These are phyloP conservation scores for Anethum foeniculum DNA, from an alignment of 140 eudicot genomes.

Conservation along the genomic window DNA sequence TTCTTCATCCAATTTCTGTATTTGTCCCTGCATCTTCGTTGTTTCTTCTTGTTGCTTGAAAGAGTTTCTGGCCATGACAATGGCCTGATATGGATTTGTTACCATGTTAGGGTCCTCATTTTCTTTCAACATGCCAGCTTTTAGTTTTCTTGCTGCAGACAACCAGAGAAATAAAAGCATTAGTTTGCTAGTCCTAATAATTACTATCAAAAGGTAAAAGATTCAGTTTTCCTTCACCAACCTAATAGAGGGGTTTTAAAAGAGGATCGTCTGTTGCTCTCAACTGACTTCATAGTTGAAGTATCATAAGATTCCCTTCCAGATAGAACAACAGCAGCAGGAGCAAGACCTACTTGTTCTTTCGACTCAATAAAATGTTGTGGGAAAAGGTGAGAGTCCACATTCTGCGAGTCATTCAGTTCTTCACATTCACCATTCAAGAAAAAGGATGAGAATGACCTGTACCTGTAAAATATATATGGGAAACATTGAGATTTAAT, in stretches of 20 bases:
- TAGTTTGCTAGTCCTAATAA: not conserved
- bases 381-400: slow-evolving; percentile 86
- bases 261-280: slow-evolving; percentile 48
- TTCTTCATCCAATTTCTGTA: slow-evolving; percentile 63
- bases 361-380: slow-evolving; percentile 61
- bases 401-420: slow-evolving; percentile 69
- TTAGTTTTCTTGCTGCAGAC: slow-evolving; percentile 55
- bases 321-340: slow-evolving; percentile 85
- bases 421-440: slow-evolving; percentile 80
- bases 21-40: slow-evolving; percentile 54
- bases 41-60: slow-evolving; percentile 73
- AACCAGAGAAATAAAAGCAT: slow-evolving; percentile 7
- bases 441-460: slow-evolving; percentile 78
- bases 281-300: slow-evolving; percentile 44
- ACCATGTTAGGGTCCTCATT: slow-evolving; percentile 59
- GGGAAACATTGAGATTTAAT: not conserved
- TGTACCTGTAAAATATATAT: slow-evolving; percentile 42
- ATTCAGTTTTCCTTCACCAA: slow-evolving; percentile 20
- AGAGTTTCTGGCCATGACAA: slow-evolving; percentile 81
- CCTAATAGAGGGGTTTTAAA: slow-evolving; percentile 50
- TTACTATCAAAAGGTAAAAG: not conserved
- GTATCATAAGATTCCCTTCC: slow-evolving; percentile 58
- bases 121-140: slow-evolving; percentile 47
- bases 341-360: slow-evolving; percentile 77
- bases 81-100: slow-evolving; percentile 73